Evolutionary conservation across 2,329 filamentous ascomycete genomes (phyloP), one percentile per base, ranked within the genome.

Genomic region (Penicillium sp.): DNA sequence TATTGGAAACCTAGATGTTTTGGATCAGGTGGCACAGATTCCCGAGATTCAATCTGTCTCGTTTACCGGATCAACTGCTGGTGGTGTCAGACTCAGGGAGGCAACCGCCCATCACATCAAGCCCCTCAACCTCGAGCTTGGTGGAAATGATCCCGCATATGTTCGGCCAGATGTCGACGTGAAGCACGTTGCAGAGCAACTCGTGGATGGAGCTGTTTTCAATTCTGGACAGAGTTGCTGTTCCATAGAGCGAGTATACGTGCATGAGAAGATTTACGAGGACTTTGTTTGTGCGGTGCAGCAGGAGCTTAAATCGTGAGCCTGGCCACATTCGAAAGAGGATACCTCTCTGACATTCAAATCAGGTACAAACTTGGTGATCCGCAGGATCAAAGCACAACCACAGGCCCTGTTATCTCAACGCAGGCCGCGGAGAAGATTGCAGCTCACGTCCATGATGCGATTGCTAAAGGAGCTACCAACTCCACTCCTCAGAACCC

Each of bases 221-320:
- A 96, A 96, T 78, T 96, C 91, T 35, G 92, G 92, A 14, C 92
- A 97, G 78, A 95, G 90, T 69, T 97, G 92, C 79, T 96, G 92
- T 75, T 89, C 90, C 33, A 80, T 96, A 45, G 92, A 97, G 77
- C 82, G 92, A 25, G 84, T 96, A 10, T 96, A 96, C 64, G 91
- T 96, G 4, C 86, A 92, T 64, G 88, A 89, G 65, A 86, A 84
- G 63, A 84, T 96, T 36, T 86, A 96, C 70, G 90, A 96, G 67
- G 78, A 83, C n/a, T 96, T 97, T 67, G 82, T 96, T 42, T 80
- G 84, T 49, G 89, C 88, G 2, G 81, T 91, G 17, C 88, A 93
- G 71, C 85, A 87, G 56, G 90, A 96, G 22, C 81, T 96, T 5
- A 81, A 81, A 80, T 94, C 60, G 68, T 70, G 48, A 33, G 67